phyloP scores from a whole-genome alignment of 805 yeast species.

The Candida germanica region DNA sequence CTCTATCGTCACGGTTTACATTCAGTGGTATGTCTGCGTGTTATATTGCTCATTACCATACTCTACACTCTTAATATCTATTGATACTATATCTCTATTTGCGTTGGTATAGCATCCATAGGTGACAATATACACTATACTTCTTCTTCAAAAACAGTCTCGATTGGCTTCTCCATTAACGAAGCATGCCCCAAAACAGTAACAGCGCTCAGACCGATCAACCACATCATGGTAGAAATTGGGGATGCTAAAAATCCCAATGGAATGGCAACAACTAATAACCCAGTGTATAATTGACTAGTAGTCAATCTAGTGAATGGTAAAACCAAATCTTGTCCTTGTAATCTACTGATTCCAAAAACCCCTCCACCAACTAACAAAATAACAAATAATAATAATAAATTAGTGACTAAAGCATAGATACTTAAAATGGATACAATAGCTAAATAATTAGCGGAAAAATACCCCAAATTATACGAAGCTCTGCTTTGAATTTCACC shows the following conservation, averaged over 20 bases:
- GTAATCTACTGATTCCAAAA: conserved; percentile 71
- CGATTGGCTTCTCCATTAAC: conserved; percentile 91
- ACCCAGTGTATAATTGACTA: conserved; percentile 79
- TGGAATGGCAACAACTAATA: conserved; percentile 73
- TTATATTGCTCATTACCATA: no score
- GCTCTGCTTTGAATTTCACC: conserved; percentile 89
- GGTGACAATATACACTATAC: no score
- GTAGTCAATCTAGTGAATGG: conserved; percentile 71
- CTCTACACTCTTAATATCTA: no score
- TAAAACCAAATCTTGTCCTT: conserved; percentile 78
- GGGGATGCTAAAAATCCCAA: conserved; percentile 88
- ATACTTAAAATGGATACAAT: conserved; percentile 70
- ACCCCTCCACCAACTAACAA: conserved; percentile 69
- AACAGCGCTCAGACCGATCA: conserved; percentile 79
- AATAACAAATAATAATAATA: conserved; percentile 79
- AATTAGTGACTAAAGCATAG: conserved; percentile 85
- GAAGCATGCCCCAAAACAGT: conserved; percentile 83
- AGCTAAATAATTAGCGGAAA: conserved; percentile 78
- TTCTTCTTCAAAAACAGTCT: conserved; percentile 88
- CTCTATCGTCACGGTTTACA: no score
- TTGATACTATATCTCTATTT: no score
- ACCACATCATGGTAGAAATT: conserved; percentile 85
- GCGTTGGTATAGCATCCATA: no score
- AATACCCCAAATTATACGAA: conserved; percentile 80
- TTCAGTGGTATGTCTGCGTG: no score